Percentiles rank a stretch among this genome's conserved stretches.
Conservation (phyloP, 2,329 filamentous ascomycete genomes). For the Pseudogymnoascus sp. region DNA sequence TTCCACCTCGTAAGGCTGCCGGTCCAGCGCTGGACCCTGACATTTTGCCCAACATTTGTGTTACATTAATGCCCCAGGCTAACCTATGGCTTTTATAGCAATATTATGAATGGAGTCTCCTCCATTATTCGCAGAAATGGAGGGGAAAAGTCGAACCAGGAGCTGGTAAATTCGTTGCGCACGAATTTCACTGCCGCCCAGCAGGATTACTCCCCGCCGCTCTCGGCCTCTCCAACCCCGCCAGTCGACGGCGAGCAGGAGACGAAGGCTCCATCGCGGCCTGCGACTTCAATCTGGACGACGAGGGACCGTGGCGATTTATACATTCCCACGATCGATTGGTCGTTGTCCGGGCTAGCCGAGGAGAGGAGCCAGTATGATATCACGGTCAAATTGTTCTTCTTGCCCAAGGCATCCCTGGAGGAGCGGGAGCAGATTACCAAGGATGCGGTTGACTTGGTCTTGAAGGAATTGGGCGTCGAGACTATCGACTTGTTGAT, state of each 20-base stretch:
- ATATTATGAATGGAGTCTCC: conserved; percentile 63
- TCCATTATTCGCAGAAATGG: conserved; percentile 75
- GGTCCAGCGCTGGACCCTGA: conserved; percentile 12
- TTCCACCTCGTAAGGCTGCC: conserved; percentile 65
- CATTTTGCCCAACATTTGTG: background rate
- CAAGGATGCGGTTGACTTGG: conserved; percentile 68
- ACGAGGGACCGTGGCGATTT: conserved; percentile 50
- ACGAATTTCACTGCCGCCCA: conserved; percentile 73
- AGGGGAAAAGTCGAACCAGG: conserved; percentile 79
- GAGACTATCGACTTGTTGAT: conserved; percentile 78
- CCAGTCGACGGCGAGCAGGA: conserved; percentile 24
- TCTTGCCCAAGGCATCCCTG: conserved; percentile 63
- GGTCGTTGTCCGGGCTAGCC: conserved; percentile 58
- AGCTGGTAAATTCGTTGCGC: conserved; percentile 81
- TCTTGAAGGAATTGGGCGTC: conserved; percentile 71
- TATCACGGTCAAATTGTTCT: conserved; percentile 93
- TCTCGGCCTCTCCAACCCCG: conserved; percentile 26
- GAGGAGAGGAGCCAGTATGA: conserved; percentile 85
- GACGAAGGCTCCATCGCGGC: conserved; percentile 24
- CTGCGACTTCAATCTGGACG: conserved; percentile 54
- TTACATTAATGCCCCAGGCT: conserved; percentile 6
- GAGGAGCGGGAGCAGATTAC: conserved; percentile 61
- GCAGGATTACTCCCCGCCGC: conserved; percentile 42
- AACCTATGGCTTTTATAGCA: conserved; percentile 18
- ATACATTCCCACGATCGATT: conserved; percentile 72